Evolutionary conservation across 352 stramenopile species (phyloP).

Genomic region (Phytophthora nicotianae): DNA sequence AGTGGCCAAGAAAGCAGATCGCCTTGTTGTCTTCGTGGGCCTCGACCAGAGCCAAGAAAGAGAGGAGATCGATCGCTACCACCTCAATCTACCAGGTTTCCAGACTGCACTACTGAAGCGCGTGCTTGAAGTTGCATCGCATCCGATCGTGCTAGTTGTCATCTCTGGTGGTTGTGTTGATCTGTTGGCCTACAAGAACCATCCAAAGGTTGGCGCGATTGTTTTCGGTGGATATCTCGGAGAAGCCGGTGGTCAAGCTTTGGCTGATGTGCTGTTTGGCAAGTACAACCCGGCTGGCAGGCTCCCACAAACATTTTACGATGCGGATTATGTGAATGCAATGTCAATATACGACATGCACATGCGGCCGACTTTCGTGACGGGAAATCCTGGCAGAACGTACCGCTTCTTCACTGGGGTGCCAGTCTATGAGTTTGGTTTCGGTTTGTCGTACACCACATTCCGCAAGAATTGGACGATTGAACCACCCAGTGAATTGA

Average conservation of each 20-base stretch:
- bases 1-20: constrained; percentile 38
- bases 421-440: constrained; percentile 77
- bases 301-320: constrained; percentile 80
- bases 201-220: constrained; percentile 70
- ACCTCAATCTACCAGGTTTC: constrained; percentile 63
- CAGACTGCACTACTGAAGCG: constrained; percentile 67
- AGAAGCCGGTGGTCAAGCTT: constrained; percentile 66
- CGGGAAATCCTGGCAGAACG: constrained; percentile 72
- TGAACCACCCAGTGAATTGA: constrained; percentile 15
- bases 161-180: constrained; percentile 82
- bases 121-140: constrained; percentile 46
- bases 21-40: constrained; percentile 70
- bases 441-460: constrained; percentile 79
- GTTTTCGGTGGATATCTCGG: constrained; percentile 75
- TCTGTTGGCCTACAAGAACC: constrained; percentile 58
- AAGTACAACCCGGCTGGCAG: constrained; percentile 66
- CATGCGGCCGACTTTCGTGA: constrained; percentile 74
- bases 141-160: constrained; percentile 81
- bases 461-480: constrained; percentile 56
- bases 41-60: constrained; percentile 66
- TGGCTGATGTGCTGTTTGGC: constrained; percentile 83
- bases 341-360: constrained; percentile 84
- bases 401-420: constrained; percentile 84
- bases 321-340: constrained; percentile 45
- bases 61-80: constrained; percentile 71